These are phyloP conservation scores for Phaeotremella fagi DNA, from an alignment of 768 basidiomycete species.

Conservation along the genomic window DNA sequence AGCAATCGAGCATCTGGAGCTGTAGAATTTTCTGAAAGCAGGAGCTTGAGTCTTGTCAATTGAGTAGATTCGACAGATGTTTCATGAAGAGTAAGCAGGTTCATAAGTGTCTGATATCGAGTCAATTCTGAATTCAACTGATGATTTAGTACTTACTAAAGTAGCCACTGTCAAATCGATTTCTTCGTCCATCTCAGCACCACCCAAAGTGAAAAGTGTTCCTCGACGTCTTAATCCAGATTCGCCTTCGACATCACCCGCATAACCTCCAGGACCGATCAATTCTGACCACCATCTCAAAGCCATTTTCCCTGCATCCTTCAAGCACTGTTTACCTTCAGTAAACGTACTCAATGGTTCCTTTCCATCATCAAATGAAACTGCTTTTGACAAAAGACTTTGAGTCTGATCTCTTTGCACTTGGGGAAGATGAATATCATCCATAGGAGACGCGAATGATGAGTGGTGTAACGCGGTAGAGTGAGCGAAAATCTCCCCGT, in stretches of 20 bases:
- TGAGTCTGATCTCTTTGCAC: constrained; percentile 3
- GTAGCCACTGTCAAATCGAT: constrained; percentile 33
- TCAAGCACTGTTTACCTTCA: constrained; percentile 12
- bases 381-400: background rate
- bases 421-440: constrained; percentile 1
- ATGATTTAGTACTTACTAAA: constrained; percentile 22
- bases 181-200: constrained; percentile 29
- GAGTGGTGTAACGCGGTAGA: constrained; percentile 1
- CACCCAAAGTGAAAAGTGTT: constrained; percentile 25
- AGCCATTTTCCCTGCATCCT: constrained; percentile 13
- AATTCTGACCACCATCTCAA: constrained; percentile 37
- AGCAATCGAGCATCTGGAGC: constrained; percentile 78
- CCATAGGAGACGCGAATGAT: constrained; percentile 1
- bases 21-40: constrained; percentile 76
- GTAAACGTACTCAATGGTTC: constrained; percentile 1
- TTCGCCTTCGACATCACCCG: constrained; percentile 7
- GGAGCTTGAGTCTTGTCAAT: constrained; percentile 60
- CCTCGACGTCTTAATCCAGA: constrained; percentile 8
- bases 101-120: constrained; percentile 28
- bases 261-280: constrained; percentile 12
- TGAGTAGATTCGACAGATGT: constrained; percentile 24
- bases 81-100: constrained; percentile 30
- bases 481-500: constrained; percentile 17
- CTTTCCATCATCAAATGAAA: background rate
- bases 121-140: background rate